Evolutionary conservation across 768 basidiomycete genomes (phyloP).

Genomic region (Mycena rebaudengoi): DNA sequence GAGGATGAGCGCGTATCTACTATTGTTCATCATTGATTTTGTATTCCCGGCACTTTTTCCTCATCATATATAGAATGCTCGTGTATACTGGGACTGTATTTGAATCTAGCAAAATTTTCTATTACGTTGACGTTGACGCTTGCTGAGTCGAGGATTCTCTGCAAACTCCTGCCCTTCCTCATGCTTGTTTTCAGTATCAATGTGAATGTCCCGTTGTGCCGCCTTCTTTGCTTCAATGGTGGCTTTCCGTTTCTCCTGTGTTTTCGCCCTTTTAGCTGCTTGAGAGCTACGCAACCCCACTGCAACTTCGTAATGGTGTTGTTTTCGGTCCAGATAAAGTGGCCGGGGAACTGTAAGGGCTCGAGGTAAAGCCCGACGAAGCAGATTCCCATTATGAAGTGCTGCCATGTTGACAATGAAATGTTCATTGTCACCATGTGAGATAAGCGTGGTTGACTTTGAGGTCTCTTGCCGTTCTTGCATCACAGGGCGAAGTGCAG

Average conservation of each 20-base stretch:
- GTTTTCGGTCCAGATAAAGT: background rate
- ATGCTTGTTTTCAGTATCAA: no score
- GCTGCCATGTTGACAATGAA: constrained; percentile 27
- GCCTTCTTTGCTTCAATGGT: no score
- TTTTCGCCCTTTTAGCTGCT: background rate
- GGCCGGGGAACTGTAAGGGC: background rate
- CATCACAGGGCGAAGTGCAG: background rate
- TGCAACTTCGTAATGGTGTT: background rate
- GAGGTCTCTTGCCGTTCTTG: constrained; percentile 25
- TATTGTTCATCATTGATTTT: no score
- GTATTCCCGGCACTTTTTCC: no score
- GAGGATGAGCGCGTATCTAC: no score
- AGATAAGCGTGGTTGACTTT: background rate
- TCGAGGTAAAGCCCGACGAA: background rate
- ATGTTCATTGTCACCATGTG: constrained; percentile 18
- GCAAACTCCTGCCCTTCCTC: no score
- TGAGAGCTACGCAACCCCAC: background rate
- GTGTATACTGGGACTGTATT: no score
- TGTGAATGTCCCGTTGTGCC: no score
- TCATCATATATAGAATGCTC: no score
- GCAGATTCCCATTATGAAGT: background rate
- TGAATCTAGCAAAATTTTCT: no score
- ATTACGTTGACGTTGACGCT: no score
- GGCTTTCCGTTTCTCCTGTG: background rate
- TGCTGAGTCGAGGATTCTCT: no score